Evolutionary conservation across 192 early-diverging fungal genomes (phyloP).

Genomic region (Gonapodya prolifera): DNA sequence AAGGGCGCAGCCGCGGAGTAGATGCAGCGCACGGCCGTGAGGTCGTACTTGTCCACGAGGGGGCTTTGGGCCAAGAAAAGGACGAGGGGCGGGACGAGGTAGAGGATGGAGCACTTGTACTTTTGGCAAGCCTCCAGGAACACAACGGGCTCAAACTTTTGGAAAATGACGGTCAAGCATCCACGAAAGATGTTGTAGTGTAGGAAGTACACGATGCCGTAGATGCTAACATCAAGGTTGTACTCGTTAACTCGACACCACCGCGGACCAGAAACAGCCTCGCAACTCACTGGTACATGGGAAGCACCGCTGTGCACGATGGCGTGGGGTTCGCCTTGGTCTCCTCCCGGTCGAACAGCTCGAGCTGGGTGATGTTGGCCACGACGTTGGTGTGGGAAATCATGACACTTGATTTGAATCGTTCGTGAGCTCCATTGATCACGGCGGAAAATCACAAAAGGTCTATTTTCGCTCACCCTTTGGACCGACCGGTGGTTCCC

Average conservation of each 20-base stretch:
- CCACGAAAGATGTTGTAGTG: neutral
- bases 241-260: too few relatives aligned
- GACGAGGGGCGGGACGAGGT: constrained; percentile 56
- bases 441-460: neutral
- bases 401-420: neutral
- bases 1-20: constrained; percentile 75
- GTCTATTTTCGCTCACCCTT: neutral
- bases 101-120: neutral
- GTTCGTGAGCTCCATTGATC: neutral
- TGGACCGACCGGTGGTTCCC: neutral
- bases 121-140: neutral
- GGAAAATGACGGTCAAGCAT: neutral
- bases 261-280: too few relatives aligned
- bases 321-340: neutral
- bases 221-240: too few relatives aligned
- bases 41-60: constrained; percentile 55
- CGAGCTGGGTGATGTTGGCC: neutral
- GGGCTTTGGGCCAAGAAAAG: constrained; percentile 66
- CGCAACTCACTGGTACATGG: neutral
- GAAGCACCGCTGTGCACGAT: neutral
- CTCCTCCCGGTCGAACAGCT: neutral
- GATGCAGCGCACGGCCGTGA: constrained; percentile 47
- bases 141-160: neutral
- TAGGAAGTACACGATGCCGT: neutral
- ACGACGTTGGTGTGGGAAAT: constrained; percentile 4